Conservation (phyloP, 2,329 filamentous ascomycete genomes). For the Xylaria sp. region DNA sequence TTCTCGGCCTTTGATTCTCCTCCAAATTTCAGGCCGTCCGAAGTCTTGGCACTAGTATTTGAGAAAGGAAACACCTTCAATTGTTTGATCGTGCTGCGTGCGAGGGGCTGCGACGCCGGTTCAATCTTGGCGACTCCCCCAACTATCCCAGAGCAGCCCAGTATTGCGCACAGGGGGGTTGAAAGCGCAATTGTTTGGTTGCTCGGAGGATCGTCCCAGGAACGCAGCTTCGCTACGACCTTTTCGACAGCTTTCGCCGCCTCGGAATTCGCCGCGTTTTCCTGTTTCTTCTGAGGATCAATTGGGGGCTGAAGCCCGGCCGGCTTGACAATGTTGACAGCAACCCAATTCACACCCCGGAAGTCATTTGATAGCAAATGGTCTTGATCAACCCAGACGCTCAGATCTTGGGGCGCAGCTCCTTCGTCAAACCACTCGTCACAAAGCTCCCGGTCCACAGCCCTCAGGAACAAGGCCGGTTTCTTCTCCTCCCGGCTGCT, state of each 20-base stretch:
- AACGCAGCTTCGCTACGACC: slow-evolving; percentile 72
- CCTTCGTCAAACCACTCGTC: slow-evolving; percentile 79
- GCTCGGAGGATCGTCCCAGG: slow-evolving; percentile 88
- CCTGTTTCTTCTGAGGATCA: slow-evolving; percentile 69
- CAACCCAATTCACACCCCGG: slow-evolving; percentile 74
- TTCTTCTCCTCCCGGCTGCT: slow-evolving; percentile 65
- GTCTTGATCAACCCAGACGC: slow-evolving; percentile 84
- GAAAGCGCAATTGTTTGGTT: slow-evolving; percentile 81
- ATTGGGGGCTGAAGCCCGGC: slow-evolving; percentile 72
- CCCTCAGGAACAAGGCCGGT: slow-evolving; percentile 76
- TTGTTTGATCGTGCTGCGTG: slow-evolving; percentile 63
- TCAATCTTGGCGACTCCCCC: slow-evolving; percentile 89
- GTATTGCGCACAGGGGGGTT: slow-evolving; percentile 70
- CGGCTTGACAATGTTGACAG: slow-evolving; percentile 85
- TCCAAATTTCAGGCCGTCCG: slow-evolving; percentile 78
- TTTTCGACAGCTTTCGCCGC: slow-evolving; percentile 60
- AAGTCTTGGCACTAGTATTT: slow-evolving; percentile 54
- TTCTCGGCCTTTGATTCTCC: slow-evolving; percentile 83
- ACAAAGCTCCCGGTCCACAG: slow-evolving; percentile 71
- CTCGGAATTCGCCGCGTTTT: slow-evolving; percentile 63
- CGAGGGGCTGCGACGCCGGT: slow-evolving; percentile 73
- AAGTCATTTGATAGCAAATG: slow-evolving; percentile 72
- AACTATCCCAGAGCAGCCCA: slow-evolving; percentile 73
- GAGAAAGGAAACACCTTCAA: slow-evolving; percentile 84
- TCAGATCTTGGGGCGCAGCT: slow-evolving; percentile 59